These are phyloP conservation scores for Gremmenia infestans DNA, from an alignment of 2,329 filamentous ascomycete species.

Conservation along the genomic window DNA sequence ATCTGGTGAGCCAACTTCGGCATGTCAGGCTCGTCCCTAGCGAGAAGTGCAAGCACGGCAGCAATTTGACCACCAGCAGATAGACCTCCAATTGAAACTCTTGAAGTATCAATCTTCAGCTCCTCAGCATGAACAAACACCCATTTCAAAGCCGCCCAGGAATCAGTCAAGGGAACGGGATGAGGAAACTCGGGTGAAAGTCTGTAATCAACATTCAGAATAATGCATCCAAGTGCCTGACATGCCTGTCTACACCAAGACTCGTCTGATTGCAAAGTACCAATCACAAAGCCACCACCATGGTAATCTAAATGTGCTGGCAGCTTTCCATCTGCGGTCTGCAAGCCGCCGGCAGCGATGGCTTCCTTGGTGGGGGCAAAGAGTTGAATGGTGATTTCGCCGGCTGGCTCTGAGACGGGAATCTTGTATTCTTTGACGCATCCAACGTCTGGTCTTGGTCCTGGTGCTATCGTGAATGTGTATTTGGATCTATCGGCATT, in stretches of 20 bases:
- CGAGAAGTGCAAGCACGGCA: constrained; percentile 15
- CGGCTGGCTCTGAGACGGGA: constrained; percentile 13
- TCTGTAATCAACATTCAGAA: constrained; percentile 38
- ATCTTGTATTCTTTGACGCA: constrained; percentile 9
- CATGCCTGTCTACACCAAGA: constrained; percentile 20
- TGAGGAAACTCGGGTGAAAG: constrained; percentile 43
- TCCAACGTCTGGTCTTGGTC: constrained; percentile 16
- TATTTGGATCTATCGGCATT: constrained; percentile 20
- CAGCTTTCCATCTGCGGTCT: constrained; percentile 9
- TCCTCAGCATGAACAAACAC: constrained; percentile 12
- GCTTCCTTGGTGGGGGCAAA: constrained; percentile 16
- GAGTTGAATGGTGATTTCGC: constrained; percentile 17
- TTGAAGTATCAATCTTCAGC: constrained; percentile 11
- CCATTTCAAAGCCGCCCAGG: constrained; percentile 42
- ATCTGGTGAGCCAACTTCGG: constrained; percentile 32
- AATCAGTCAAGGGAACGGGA: constrained; percentile 39
- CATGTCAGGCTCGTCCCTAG: constrained; percentile 19
- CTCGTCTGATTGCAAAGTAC: constrained; percentile 15
- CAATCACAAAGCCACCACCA: constrained; percentile 23
- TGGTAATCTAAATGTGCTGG: constrained; percentile 21
- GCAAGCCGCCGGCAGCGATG: constrained; percentile 8
- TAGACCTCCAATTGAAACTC: constrained; percentile 17
- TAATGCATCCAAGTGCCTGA: constrained; percentile 22
- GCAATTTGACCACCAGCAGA: constrained; percentile 19
- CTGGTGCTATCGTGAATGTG: constrained; percentile 16